These are phyloP conservation scores for Gossypium lobatum DNA, from an alignment of 441 rosid species.

Conservation along the genomic window DNA sequence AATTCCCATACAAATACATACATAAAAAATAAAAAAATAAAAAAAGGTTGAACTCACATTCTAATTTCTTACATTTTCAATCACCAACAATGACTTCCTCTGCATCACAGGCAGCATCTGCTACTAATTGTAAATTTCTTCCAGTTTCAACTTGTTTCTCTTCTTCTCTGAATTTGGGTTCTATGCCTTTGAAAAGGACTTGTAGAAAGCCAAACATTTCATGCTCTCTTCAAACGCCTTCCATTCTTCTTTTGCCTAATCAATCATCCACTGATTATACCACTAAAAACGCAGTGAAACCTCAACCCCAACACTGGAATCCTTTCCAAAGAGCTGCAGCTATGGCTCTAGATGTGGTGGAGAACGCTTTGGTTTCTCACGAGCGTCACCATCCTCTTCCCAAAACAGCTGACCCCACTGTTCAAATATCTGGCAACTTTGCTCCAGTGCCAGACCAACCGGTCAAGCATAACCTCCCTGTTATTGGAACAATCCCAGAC, in stretches of 20 bases:
- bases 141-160: background rate
- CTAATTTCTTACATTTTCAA: background rate
- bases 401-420: conserved; percentile 51
- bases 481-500: conserved; percentile 49
- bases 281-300: conserved; percentile 4
- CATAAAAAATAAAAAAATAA: no score
- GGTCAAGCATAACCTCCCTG: conserved; percentile 38
- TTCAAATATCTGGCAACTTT: conserved; percentile 68
- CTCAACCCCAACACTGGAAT: conserved; percentile 35
- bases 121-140: conserved; percentile 12
- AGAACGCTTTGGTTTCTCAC: conserved; percentile 39
- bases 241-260: conserved; percentile 40
- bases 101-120: background rate
- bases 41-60: background rate
- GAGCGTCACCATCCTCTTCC: conserved; percentile 49
- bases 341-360: conserved; percentile 46
- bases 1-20: background rate
- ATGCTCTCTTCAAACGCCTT: conserved; percentile 39
- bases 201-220: conserved; percentile 18
- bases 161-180: background rate
- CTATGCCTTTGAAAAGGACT: conserved; percentile 14
- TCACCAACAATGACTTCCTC: conserved; percentile 17
- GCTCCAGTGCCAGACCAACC: conserved; percentile 70
- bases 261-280: conserved; percentile 16
- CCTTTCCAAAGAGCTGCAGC: conserved; percentile 49